These are phyloP conservation scores for Coemansia reversa DNA, from an alignment of 192 early-diverging fungal species.

Conservation along the genomic window DNA sequence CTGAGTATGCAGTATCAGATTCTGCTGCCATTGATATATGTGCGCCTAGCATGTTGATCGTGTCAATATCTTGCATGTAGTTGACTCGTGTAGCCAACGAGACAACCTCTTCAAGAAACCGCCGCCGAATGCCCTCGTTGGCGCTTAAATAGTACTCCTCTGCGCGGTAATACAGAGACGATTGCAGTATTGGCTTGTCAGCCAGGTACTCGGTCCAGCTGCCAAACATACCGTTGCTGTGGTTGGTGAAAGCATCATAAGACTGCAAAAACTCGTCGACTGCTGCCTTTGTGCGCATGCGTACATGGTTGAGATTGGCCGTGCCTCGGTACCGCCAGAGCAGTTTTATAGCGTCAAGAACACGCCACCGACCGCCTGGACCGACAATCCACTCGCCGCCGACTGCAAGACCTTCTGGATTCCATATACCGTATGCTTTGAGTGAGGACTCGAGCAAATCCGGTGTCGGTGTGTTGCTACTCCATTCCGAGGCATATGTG, in stretches of 20 bases:
- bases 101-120: constrained; percentile 26
- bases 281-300: constrained; percentile 11
- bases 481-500: constrained; percentile 11
- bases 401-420: constrained; percentile 1
- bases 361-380: constrained; percentile 4
- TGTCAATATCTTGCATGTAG: constrained; percentile 39
- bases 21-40: constrained; percentile 38
- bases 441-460: background rate
- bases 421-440: constrained; percentile 24
- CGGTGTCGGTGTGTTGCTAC: background rate
- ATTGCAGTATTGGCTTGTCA: constrained; percentile 13
- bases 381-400: constrained; percentile 20
- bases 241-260: constrained; percentile 13
- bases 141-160: constrained; percentile 23
- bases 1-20: constrained; percentile 25
- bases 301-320: constrained; percentile 14
- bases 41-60: constrained; percentile 22
- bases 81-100: constrained; percentile 37
- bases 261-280: constrained; percentile 39
- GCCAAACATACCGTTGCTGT: constrained; percentile 5
- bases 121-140: constrained; percentile 4
- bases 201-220: constrained; percentile 32
- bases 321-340: constrained; percentile 30
- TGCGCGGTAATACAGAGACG: constrained; percentile 25
- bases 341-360: constrained; percentile 8